phyloP scores from a whole-genome alignment of 139 green algal species.

The Choricystis sp. region DNA sequence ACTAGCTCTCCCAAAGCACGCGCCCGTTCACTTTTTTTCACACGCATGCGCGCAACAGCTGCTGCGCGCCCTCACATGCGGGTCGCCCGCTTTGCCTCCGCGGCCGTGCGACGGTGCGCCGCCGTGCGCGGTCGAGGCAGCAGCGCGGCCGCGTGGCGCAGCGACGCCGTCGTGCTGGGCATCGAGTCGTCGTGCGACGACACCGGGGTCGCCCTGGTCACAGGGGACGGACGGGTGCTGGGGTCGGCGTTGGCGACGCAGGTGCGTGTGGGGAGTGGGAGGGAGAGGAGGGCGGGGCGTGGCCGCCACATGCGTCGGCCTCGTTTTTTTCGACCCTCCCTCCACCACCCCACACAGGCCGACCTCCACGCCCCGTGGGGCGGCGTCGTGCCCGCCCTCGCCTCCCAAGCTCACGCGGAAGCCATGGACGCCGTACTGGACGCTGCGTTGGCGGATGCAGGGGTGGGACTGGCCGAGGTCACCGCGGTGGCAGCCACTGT shows the following conservation, averaged over 20 bases:
- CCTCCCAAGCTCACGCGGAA: constrained; percentile 65
- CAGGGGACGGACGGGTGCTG: constrained; percentile 47
- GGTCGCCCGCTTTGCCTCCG: too few relatives aligned
- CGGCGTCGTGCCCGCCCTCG: constrained; percentile 86
- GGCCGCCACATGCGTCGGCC: background rate
- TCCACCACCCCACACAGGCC: constrained; percentile 33
- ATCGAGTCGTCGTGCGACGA: constrained; percentile 96
- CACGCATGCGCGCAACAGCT: too few relatives aligned
- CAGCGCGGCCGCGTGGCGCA: too few relatives aligned
- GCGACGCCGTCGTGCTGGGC: constrained; percentile 73
- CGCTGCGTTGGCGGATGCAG: constrained; percentile 38
- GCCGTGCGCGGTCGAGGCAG: too few relatives aligned
- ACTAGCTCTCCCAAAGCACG: too few relatives aligned
- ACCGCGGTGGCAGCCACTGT: constrained; percentile 84
- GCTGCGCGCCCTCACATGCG: too few relatives aligned
- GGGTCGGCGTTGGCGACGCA: constrained; percentile 58
- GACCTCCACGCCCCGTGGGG: constrained; percentile 85
- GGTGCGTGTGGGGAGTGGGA: constrained; percentile 5
- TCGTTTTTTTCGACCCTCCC: background rate
- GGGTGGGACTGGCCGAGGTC: constrained; percentile 26
- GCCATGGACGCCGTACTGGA: constrained; percentile 82
- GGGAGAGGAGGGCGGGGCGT: background rate
- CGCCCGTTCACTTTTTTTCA: too few relatives aligned
- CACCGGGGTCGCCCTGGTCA: constrained; percentile 80
- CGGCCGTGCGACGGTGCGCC: too few relatives aligned